Base-by-base conservation (phyloP, 345 rosid species). In the Gynandropsis gynandra region DNA sequence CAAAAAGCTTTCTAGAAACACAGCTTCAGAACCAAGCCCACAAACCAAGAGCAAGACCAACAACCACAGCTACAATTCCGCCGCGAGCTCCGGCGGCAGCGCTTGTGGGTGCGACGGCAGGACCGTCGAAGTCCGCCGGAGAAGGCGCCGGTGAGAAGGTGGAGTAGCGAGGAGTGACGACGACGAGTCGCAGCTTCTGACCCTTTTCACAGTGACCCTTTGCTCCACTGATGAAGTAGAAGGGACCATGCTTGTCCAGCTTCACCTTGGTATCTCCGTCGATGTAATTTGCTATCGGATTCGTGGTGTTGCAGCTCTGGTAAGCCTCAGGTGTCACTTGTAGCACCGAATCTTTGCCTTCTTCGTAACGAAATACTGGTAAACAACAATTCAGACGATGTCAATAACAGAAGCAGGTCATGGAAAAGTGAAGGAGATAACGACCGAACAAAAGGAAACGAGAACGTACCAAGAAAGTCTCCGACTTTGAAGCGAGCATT, bases 151-250 rank as follows among this genome's bases (percentile, higher is more conserved):
- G 97, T 58, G 97, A 74, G 24, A 69, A 46, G 4, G 40, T 77
- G 4, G 13, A 24, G 36, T 50, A 52, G 42, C 72, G 66, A 56
- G 29, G 65, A 54, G 65, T 67, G 56, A 87, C 4, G 33, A 87
- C 96, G 5, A 84, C 82, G 4, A 87, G 74, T 8, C 71, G 45
- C 53, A 90, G 18, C 77, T 82, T 87, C 79, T 87, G 87, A 0
- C 92, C 89, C 62, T 87, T 76, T 61, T 74, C 76, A 20, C 98
- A 87, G 62, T 75, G 79, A 2, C 79, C 95, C 62, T 72, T 56
- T 0, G 65, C 82, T 45, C 93, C 96, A 57, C 96, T 84, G 56
- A 90, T 74, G 76, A 84, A 87, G 63, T 77, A 90, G 62, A 67
- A 78, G 0, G 96, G 69, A 34, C 95, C 96, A 0, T 95, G 64